Evolutionary conservation across 2,329 filamentous ascomycete species (phyloP), one percentile per base, ranked within the genome.

Genomic region (Cordyceps sp.): DNA sequence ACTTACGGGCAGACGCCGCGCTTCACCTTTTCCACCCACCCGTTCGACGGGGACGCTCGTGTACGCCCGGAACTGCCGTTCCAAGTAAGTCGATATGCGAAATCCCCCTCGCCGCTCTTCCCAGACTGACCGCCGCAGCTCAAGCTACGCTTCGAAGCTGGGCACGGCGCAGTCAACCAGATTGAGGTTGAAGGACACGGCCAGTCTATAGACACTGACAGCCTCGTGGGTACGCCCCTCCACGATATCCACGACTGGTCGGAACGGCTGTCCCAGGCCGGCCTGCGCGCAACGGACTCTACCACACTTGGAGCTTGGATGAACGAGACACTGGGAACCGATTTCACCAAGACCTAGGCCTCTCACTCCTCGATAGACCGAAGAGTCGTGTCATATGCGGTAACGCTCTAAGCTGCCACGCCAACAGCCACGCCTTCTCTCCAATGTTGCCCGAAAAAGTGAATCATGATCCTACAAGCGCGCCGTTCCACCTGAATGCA

Each of bases 1-100:
- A 78, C 78, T 36, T 93, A 78, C 53, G 70, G 70, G 3, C 85
- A 93, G 55, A 93, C 86, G 2, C 86, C 86, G 1, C 76, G 77
- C 34, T 94, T 93, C 50, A 73, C 67, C 7, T 74, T 88, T 42
- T 73, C 70, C 4, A 74, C 68, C 4, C 58, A 68, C 49, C 55
- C 76, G 24, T 66, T 64, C 38, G 59, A 72, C 39, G 59, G 72
- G 26, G 62, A 79, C 53, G 58, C 69, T 34, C 57, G 73, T 34
- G 54, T 64, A 36, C 59, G 72, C 25, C 69, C 71, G 1, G 43
- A 50, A 0, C 37, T 69, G 10, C 66, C 69, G 1, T 47, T 55
- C 10, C 51, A 58, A 16, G 53, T 78, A 39, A 51, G 54, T 41
- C n/a, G 9, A 31, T 18, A n/a, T 30, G 1, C 4, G 14, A n/a